These are phyloP conservation scores for Fusarium succisae DNA, from an alignment of 2,329 filamentous ascomycete species.

Conservation along the genomic window DNA sequence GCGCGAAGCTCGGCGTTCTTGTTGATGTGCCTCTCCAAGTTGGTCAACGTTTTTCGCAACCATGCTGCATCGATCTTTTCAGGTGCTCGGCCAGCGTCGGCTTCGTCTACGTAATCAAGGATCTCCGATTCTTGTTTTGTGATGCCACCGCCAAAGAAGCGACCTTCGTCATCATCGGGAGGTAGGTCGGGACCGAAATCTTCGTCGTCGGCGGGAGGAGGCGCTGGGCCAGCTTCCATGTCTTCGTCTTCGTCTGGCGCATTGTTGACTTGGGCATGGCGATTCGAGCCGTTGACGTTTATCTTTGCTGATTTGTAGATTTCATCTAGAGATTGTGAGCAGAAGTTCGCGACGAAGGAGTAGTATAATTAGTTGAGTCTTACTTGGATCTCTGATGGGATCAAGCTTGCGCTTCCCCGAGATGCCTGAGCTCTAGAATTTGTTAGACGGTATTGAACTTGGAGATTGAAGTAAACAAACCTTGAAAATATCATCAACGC, in stretches of 20 bases:
- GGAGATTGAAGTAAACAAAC: slow-evolving; percentile 38
- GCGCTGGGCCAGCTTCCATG: slow-evolving; percentile 59
- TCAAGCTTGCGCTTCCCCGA: slow-evolving; percentile 72
- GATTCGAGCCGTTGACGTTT: slow-evolving; percentile 55
- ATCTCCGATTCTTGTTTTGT: slow-evolving; percentile 82
- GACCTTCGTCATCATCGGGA: slow-evolving; percentile 78
- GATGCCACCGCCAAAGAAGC: slow-evolving; percentile 95
- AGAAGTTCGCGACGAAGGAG: not conserved
- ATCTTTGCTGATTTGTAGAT: slow-evolving; percentile 71
- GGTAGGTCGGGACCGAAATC: slow-evolving; percentile 56
- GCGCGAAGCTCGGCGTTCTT: slow-evolving; percentile 91
- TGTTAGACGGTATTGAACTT: slow-evolving; percentile 18
- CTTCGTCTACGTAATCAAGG: slow-evolving; percentile 83
- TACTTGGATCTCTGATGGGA: slow-evolving; percentile 69
- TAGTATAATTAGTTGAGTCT: slow-evolving; percentile 36
- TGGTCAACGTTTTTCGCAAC: slow-evolving; percentile 82
- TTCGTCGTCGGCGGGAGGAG: slow-evolving; percentile 62
- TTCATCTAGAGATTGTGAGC: slow-evolving; percentile 53
- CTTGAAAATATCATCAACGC: slow-evolving; percentile 69
- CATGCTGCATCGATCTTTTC: slow-evolving; percentile 87
- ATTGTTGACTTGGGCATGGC: slow-evolving; percentile 57
- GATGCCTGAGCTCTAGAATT: slow-evolving; percentile 49
- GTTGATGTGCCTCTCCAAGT: slow-evolving; percentile 89
- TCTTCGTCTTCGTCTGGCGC: slow-evolving; percentile 59
- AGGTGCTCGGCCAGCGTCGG: slow-evolving; percentile 53